Base-by-base conservation (phyloP, 768 basidiomycete species). In the Auriculariales sp. region DNA sequence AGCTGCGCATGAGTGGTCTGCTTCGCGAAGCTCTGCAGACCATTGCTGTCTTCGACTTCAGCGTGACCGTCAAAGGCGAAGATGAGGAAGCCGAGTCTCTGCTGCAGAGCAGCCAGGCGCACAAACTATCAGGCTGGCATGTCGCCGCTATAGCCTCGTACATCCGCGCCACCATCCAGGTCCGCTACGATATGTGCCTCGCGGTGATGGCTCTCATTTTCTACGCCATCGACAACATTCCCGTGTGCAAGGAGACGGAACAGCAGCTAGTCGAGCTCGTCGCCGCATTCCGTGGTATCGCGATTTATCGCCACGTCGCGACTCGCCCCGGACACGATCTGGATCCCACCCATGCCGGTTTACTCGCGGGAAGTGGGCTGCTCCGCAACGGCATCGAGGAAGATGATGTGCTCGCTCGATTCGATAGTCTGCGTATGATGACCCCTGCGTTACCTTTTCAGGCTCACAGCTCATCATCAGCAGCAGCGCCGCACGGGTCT, bases 211-310 rank as follows among this genome's bases (percentile, higher is more conserved):
- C 73, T 22, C 62, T 88, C 25, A 69, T 89, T 15, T 80, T 86
- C 60, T 85, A 86, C 67, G 68, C 84, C 47, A 71, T n/a, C n/a
- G n/a, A n/a, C n/a, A n/a, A n/a, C n/a, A n/a, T n/a, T n/a, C n/a
- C n/a, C n/a, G n/a, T n/a, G n/a, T n/a, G n/a, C n/a, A n/a, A 77
- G 5, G 77, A 80, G 24, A 74, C 79, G 32, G 77, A 81, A 58
- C 75, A 77, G 15, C 66, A 77, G 19, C 58, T 85, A 25, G 62
- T 84, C 7, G 83, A 88, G 59, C 74, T 86, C 22, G 81, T 89
- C 61, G 82, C 83, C 6, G 78, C 88, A 25, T 87, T 83, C 56
- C 74, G 85, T n/a, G 83, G 83, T 12, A 66, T 84, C 22, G 77
- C 81, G 22, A 81, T 85, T 69, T 67, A 87, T 17, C 81, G 78